Evolutionary conservation across 1,284 basidiomycete species (phyloP), one percentile per base, ranked within the genome.

Genomic region (Schizophyllum commune): DNA sequence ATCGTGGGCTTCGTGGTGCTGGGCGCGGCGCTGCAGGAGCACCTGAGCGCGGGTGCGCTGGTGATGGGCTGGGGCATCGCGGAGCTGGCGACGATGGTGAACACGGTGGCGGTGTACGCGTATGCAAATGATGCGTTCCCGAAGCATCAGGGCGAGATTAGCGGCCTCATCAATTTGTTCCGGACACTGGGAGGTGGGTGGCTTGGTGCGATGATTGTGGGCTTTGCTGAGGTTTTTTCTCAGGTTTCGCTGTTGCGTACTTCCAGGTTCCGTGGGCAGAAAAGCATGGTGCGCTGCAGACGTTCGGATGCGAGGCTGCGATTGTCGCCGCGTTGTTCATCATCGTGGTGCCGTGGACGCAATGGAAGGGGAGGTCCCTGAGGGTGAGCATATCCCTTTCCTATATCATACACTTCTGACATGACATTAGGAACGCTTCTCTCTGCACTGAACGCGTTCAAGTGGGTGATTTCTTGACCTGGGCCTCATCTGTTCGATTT

Each of bases 41-140:
- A 85, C 63, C 71, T 88, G 11, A 79, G 77, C 55, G 71, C 83
- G 13, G 80, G 74, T 4, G 84, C 80, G 1, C 65, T 88, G 54
- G 75, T 88, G 8, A 79, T 88, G 75, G 86, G 86, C 3, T 88
- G 86, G 86, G 86, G 85, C 0, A 81, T 87, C 55, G 80, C 85
- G 0, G 78, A 84, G 62, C 71, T 83, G 5, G 77, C 83, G 0
- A 73, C 81, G 61, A 88, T 88, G 85, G 76, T 88, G 65, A 83
- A 81, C 67, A 88, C 86, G 0, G 84, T 86, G 33, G 84, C 81
- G 1, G 75, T 87, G 57, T 87, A 85, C 62, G 83, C 84, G 4
- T 81, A 82, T 61, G 76, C 76, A 60, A 81, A 78, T 63, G 79
- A 82, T 64, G 77, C 74, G 57, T 82, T 82, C 74, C 80, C 80